Percentiles rank a stretch among this genome's conserved stretches.
Evolutionary conservation across 2,329 filamentous ascomycete genomes (phyloP).

Genomic region (Fusarium oxysporum): DNA sequence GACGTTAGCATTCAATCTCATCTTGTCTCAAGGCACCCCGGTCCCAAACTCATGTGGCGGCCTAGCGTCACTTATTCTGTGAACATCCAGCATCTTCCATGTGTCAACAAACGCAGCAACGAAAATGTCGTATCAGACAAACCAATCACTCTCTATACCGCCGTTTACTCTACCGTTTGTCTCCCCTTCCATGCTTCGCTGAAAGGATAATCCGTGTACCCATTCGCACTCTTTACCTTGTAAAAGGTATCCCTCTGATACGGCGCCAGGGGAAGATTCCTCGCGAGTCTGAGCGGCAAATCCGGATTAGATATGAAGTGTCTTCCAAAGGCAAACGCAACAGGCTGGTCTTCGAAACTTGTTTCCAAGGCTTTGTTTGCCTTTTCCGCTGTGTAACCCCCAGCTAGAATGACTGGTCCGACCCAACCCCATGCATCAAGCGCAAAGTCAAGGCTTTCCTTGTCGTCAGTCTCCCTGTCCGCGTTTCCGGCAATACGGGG

Average conservation of each 20-base stretch:
- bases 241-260: slow-evolving; percentile 48
- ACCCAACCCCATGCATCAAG: slow-evolving; percentile 45
- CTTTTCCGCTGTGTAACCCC: slow-evolving; percentile 46
- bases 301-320: slow-evolving; percentile 47
- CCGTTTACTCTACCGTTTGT: neutral
- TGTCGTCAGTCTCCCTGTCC: slow-evolving; percentile 52
- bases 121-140: accelerated
- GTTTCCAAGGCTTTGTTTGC: slow-evolving; percentile 47
- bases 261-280: slow-evolving; percentile 32
- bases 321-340: slow-evolving; percentile 48
- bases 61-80: neutral
- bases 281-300: slow-evolving; percentile 34
- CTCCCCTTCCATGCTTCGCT: neutral
- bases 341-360: slow-evolving; percentile 41
- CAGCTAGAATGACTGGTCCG: slow-evolving; percentile 49
- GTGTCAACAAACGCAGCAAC: neutral
- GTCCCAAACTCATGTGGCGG: neutral
- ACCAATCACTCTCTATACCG: accelerated
- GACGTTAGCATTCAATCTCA: neutral
- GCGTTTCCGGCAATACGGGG: slow-evolving; percentile 60
- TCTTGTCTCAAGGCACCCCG: accelerated
- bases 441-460: slow-evolving; percentile 47
- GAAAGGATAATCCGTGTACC: slow-evolving; percentile 46
- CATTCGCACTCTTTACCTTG: slow-evolving; percentile 29
- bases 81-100: neutral